Conservation (phyloP, 805 yeast genomes). For the Metschnikowia lunata region DNA sequence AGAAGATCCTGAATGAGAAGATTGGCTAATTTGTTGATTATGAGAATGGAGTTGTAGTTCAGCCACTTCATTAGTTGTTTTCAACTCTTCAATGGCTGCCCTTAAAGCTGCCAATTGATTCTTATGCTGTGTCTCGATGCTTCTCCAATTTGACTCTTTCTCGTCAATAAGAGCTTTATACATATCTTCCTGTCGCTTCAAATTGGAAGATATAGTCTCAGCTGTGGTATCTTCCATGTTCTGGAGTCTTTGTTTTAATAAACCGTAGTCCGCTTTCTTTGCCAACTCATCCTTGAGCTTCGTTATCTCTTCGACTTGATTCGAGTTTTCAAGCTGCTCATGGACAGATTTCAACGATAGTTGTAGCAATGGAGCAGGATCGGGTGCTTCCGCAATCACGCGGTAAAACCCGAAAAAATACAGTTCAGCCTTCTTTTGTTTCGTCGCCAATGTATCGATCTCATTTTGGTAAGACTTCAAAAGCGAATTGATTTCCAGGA, state of each 20-base stretch:
- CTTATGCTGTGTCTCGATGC: conserved; percentile 50
- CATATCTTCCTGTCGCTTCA: conserved; percentile 72
- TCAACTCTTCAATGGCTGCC: conserved; percentile 57
- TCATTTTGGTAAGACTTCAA: conserved; percentile 81
- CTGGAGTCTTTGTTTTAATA: conserved; percentile 56
- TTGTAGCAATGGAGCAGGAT: conserved; percentile 79
- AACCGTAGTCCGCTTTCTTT: conserved; percentile 73
- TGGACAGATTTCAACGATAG: conserved; percentile 61
- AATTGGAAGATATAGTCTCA: conserved; percentile 47
- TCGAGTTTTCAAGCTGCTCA: conserved; percentile 48
- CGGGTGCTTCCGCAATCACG: conserved; percentile 83
- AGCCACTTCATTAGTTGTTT: conserved; percentile 61
- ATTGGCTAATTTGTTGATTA: conserved; percentile 38
- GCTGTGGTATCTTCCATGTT: conserved; percentile 60
- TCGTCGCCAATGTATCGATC: conserved; percentile 74
- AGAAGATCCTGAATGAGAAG: conserved; percentile 27
- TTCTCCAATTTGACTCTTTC: conserved; percentile 63
- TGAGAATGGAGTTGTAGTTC: conserved; percentile 52
- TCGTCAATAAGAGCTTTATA: conserved; percentile 65
- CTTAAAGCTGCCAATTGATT: conserved; percentile 49
- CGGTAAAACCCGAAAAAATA: conserved; percentile 72
- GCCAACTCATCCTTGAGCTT: conserved; percentile 55
- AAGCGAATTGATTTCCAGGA: conserved; percentile 60
- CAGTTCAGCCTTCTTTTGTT: conserved; percentile 70
- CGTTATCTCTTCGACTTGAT: conserved; percentile 47